Percentiles rank a stretch among this genome's conserved stretches.
Evolutionary conservation across 345 rosid species (phyloP).

Genomic region (Boechera divaricarpa): DNA sequence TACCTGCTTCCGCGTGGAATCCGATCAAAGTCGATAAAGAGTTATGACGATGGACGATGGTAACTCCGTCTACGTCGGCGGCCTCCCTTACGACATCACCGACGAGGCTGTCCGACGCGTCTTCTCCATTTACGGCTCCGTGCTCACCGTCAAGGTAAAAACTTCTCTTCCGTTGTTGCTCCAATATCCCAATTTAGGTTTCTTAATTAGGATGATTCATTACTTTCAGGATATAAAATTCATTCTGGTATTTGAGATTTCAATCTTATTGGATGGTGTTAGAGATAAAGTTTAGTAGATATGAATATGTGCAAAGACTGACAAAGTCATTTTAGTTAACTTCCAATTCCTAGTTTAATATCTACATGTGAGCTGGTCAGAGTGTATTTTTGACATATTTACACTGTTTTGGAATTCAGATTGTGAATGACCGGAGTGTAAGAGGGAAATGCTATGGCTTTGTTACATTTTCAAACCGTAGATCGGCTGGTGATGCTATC

Average conservation of each 20-base stretch:
- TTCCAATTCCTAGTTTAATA: neutral
- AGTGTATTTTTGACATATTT: neutral
- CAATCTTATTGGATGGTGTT: neutral
- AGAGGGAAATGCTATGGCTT: slow-evolving; percentile 90
- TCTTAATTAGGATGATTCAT: slow-evolving; percentile 14
- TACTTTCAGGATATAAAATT: neutral
- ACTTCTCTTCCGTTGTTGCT: neutral
- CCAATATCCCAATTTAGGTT: slow-evolving; percentile 29
- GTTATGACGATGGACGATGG: slow-evolving; percentile 84
- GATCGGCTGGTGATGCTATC: slow-evolving; percentile 84
- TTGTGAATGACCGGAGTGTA: slow-evolving; percentile 66
- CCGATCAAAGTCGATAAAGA: slow-evolving; percentile 12
- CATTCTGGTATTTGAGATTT: neutral
- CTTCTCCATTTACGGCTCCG: slow-evolving; percentile 69
- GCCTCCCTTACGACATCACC: slow-evolving; percentile 72
- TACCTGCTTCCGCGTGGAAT: neutral
- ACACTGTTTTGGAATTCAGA: slow-evolving; percentile 51
- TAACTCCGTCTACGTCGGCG: slow-evolving; percentile 88
- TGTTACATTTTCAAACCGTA: slow-evolving; percentile 77
- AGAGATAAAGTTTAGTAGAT: neutral
- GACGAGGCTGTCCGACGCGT: slow-evolving; percentile 70
- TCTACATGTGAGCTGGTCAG: slow-evolving; percentile 10
- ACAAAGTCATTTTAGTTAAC: neutral
- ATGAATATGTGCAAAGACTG: neutral
- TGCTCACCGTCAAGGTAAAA: slow-evolving; percentile 73